These are phyloP conservation scores for Clitopilus hobsonii DNA, from an alignment of 768 basidiomycete species.

Conservation along the genomic window DNA sequence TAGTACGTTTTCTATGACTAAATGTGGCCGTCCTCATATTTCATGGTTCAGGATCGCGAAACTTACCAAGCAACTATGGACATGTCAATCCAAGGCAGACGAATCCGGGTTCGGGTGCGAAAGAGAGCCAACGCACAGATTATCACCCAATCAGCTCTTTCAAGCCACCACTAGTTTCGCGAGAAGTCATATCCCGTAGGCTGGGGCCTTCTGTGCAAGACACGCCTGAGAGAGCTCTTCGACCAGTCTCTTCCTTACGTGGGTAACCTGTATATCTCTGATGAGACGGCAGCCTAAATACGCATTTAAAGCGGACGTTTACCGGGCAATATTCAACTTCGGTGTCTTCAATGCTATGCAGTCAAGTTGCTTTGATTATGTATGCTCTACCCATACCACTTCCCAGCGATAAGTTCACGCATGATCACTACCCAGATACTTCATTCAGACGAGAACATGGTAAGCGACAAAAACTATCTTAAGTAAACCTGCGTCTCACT, in stretches of 20 bases:
- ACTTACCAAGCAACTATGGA: too few relatives aligned
- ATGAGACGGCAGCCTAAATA: conserved; percentile 7
- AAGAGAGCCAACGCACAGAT: not conserved
- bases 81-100: too few relatives aligned
- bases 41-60: too few relatives aligned
- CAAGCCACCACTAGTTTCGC: not conserved
- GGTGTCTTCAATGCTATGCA: conserved; percentile 91
- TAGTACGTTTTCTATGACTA: too few relatives aligned
- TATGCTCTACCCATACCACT: conserved; percentile 26
- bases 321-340: conserved; percentile 81
- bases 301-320: conserved; percentile 74
- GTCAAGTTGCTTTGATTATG: conserved; percentile 74
- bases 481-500: too few relatives aligned
- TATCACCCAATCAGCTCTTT: not conserved
- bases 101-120: too few relatives aligned
- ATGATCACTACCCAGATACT: conserved; percentile 40
- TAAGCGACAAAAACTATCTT: too few relatives aligned
- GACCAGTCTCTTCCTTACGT: conserved; percentile 74
- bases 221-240: conserved; percentile 41
- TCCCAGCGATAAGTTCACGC: not conserved
- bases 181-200: too few relatives aligned
- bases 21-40: too few relatives aligned
- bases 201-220: too few relatives aligned
- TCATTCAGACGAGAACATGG: conserved; percentile 59
- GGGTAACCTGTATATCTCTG: conserved; percentile 15